phyloP scores from a whole-genome alignment of 805 yeast genomes.

The Lachancea quebecensis region DNA sequence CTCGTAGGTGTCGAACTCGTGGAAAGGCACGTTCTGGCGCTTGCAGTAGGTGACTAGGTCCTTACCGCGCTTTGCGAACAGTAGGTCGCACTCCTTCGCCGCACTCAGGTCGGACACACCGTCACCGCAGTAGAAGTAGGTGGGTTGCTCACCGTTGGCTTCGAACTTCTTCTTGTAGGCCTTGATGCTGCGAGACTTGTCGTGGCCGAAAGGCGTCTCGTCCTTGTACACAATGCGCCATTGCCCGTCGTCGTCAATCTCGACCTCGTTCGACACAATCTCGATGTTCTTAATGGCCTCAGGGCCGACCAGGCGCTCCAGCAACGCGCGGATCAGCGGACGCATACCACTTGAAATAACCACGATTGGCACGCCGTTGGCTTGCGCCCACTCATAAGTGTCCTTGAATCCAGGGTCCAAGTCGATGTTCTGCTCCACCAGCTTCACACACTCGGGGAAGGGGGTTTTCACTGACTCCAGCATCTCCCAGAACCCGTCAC shows the following conservation, averaged over 20 bases:
- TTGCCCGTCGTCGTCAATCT: constrained; percentile 43
- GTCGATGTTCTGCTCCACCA: constrained; percentile 54
- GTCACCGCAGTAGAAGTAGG: constrained; percentile 90
- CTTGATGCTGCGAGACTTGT: constrained; percentile 77
- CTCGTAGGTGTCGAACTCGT: constrained; percentile 68
- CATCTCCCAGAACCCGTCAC: constrained; percentile 83
- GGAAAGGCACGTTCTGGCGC: constrained; percentile 64
- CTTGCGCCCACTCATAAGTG: constrained; percentile 73
- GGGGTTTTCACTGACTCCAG: constrained; percentile 70
- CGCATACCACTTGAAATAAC: constrained; percentile 92
- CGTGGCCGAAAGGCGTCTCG: constrained; percentile 88
- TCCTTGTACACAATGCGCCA: constrained; percentile 89
- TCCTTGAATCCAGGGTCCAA: constrained; percentile 87
- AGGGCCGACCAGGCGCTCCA: constrained; percentile 67
- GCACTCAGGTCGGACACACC: constrained; percentile 95
- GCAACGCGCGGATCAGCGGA: constrained; percentile 77
- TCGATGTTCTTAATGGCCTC: constrained; percentile 66
- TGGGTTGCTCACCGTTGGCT: constrained; percentile 42
- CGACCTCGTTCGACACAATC: constrained; percentile 75
- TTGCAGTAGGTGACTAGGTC: constrained; percentile 83
- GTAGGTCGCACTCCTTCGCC: constrained; percentile 86
- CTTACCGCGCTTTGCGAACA: constrained; percentile 89
- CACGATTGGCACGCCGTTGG: constrained; percentile 68
- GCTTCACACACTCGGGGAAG: constrained; percentile 73
- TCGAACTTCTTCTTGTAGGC: constrained; percentile 31